Evolutionary conservation across 1,284 basidiomycete species (phyloP), one percentile per base, ranked within the genome.

Genomic region (Ganoderma multipileum): DNA sequence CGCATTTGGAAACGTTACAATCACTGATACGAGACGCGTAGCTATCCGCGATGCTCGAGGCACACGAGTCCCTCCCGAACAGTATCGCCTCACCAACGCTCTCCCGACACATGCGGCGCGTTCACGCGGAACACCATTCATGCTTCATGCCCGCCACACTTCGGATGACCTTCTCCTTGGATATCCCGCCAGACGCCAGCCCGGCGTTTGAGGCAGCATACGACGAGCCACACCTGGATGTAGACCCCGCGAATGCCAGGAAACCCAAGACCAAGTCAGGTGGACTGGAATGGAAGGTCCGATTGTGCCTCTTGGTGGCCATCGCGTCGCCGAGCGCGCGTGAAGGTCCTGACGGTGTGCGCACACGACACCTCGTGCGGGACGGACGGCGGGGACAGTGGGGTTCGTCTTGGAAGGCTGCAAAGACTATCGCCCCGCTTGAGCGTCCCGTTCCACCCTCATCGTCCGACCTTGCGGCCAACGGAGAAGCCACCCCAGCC

Each of bases 161-260:
- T 2, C 89, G 95, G 38, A 89, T 92, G 47, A 90, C 92, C 0
- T 97, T 97, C 80, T 85, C 91, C 7, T 87, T 98, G 2, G 95
- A 96, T 76, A 96, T 98, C 67, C 96, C 96, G 0, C 89, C 90
- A 1, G 95, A 97, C 71, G 95, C 91, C 0, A 93, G 92, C 64
- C 96, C 96, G 0, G 92, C 90, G 0, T 97, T 97, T 79, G 80
- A 90, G 76, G 81, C 90, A 1, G 77, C 81, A 57, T 78, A 89
- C 16, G 84, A 84, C 52, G 76, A 77, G 8, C 67, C 52, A 4
- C 28, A 36, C 26, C 18, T 52, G 14, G 58, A 63, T 23, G 39
- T 66, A 0, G 47, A 63, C 72, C 33, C 62, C 44, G 23, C 42
- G 41, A 62, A 63, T 52, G 26, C 47, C 33, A 9, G 65, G 58